phyloP scores from a whole-genome alignment of 345 rosid genomes.

The Boechera stricta region DNA sequence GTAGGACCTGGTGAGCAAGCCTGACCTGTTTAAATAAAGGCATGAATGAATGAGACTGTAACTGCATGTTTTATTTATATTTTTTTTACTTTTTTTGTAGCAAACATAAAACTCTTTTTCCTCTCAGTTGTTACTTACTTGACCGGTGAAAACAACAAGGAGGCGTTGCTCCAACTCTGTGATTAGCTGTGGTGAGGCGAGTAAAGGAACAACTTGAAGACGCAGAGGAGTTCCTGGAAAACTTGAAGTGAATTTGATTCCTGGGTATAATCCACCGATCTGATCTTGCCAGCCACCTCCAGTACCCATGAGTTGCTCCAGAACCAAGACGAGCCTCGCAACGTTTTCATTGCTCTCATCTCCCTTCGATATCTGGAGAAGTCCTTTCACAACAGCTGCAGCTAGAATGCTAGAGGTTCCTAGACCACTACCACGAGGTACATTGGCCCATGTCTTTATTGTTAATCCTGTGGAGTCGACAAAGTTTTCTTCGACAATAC shows the following conservation, averaged over 20 bases:
- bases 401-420: constrained; percentile 99
- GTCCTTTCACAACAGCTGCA: constrained; percentile 93
- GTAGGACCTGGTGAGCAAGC: constrained; percentile 89
- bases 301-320: constrained; percentile 98
- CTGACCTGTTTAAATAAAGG: constrained; percentile 63
- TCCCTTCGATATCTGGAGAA: constrained; percentile 72
- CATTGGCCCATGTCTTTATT: constrained; percentile 89
- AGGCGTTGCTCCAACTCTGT: constrained; percentile 78
- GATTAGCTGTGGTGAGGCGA: constrained; percentile 66
- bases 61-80: neutral
- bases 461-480: constrained; percentile 58
- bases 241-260: constrained; percentile 85
- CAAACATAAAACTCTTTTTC: neutral
- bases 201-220: constrained; percentile 83
- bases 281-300: constrained; percentile 99
- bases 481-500: constrained; percentile 55
- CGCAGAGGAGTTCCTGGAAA: constrained; percentile 91
- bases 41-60: constrained; percentile 22
- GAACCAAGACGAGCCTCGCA: constrained; percentile 84
- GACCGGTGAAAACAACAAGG: constrained; percentile 93
- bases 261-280: constrained; percentile 90
- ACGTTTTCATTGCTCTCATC: constrained; percentile 85
- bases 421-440: constrained; percentile 95
- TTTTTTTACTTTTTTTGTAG: neutral
- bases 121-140: constrained; percentile 55